Conservation (phyloP, 1,139 yeast species). For the Yamadazyma aaseri region DNA sequence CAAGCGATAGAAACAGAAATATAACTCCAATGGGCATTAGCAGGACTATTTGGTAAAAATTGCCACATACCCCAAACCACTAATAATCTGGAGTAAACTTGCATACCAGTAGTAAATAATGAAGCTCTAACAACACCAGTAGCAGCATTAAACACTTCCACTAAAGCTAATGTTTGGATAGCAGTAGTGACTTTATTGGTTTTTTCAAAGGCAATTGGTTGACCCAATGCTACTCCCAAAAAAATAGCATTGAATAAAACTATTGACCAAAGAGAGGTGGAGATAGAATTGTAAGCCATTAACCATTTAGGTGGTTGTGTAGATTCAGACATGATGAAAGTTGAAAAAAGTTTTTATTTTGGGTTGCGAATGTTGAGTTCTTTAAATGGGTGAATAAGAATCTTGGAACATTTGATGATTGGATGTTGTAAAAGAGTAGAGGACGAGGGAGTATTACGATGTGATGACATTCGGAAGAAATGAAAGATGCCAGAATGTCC, state of each 20-base stretch:
- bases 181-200: conserved; percentile 60
- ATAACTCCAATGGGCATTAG: conserved; percentile 59
- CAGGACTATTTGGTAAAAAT: conserved; percentile 67
- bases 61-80: conserved; percentile 83
- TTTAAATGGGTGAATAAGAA: too few species aligned
- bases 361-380: too few species aligned
- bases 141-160: conserved; percentile 78
- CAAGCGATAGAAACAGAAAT: conserved; percentile 75
- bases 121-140: conserved; percentile 85
- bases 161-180: conserved; percentile 80
- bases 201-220: conserved; percentile 57
- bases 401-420: too few species aligned
- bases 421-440: too few species aligned
- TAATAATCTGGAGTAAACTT: conserved; percentile 80
- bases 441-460: too few species aligned
- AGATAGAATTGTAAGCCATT: conserved; percentile 44
- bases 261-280: conserved; percentile 46
- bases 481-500: too few species aligned
- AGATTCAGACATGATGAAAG: conserved; percentile 1
- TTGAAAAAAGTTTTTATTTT: too few species aligned
- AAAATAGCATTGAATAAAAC: conserved; percentile 43
- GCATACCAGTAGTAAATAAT: conserved; percentile 75
- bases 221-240: conserved; percentile 43
- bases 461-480: too few species aligned
- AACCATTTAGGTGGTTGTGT: conserved; percentile 42